These are phyloP conservation scores for Corymbia maculata DNA, from an alignment of 345 rosid species.

Conservation along the genomic window DNA sequence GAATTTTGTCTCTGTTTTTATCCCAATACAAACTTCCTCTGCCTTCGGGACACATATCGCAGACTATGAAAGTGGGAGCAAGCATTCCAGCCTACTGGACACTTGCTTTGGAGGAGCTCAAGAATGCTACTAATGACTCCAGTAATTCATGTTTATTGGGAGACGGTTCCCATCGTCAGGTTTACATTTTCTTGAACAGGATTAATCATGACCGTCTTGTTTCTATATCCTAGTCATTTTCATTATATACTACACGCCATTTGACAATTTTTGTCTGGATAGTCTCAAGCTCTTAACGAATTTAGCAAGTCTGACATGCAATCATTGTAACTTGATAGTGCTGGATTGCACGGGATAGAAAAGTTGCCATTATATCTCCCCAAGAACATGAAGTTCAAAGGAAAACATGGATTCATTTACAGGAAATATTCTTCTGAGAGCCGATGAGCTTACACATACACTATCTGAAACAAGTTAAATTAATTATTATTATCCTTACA, in stretches of 20 bases:
- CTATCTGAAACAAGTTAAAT: not conserved
- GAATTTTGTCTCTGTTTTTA: not conserved
- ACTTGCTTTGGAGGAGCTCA: slow-evolving; percentile 52
- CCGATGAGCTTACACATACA: not conserved
- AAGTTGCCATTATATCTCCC: not conserved
- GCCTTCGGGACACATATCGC: slow-evolving; percentile 39
- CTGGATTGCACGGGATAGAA: not conserved
- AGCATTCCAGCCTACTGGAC: slow-evolving; percentile 37
- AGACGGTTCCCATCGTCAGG: slow-evolving; percentile 25
- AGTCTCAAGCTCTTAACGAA: not conserved
- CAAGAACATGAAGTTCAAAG: not conserved
- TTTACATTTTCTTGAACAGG: not conserved
- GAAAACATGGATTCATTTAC: not conserved
- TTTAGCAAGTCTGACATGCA: not conserved
- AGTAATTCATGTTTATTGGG: slow-evolving; percentile 14
- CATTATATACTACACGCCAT: not conserved
- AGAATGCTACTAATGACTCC: slow-evolving; percentile 44
- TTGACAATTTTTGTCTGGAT: not conserved
- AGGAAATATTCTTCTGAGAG: not conserved
- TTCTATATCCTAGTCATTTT: not conserved
- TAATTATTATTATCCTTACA: not conserved
- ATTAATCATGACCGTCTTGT: not conserved
- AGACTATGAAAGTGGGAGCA: slow-evolving; percentile 66
- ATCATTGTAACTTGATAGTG: not conserved
- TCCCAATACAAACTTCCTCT: not conserved